Percentiles rank a stretch among this genome's conserved stretches.
Conservation (phyloP, 148 eudicot genomes). For the Pouteria glomerata region DNA sequence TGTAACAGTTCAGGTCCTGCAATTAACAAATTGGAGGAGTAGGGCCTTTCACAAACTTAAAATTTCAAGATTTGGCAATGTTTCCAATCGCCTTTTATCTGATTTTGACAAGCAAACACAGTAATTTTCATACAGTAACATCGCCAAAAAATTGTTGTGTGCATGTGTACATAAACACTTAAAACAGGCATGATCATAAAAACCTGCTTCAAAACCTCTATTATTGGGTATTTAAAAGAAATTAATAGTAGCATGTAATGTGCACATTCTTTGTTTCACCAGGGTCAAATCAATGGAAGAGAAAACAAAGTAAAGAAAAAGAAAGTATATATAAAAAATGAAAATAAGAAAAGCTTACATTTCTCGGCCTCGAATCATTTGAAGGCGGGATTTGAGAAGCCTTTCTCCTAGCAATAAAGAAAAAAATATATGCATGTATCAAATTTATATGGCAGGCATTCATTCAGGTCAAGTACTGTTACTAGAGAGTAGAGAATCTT, state of each 20-base stretch:
- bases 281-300: background rate
- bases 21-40: background rate
- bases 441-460: background rate
- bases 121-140: background rate
- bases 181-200: background rate
- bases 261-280: background rate
- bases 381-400: background rate
- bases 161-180: background rate
- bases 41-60: background rate
- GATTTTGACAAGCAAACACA: background rate
- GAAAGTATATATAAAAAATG: background rate
- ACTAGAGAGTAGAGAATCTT: background rate
- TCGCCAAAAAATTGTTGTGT: background rate
- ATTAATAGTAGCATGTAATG: background rate
- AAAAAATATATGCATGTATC: background rate
- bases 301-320: background rate
- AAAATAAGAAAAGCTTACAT: conserved; percentile 19
- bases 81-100: background rate
- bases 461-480: background rate
- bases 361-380: conserved; percentile 13
- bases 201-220: background rate
- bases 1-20: background rate
- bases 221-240: background rate
- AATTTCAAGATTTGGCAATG: background rate
- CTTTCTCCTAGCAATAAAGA: conserved; percentile 12